These are phyloP conservation scores for Phalaenopsis equestris DNA, from an alignment of 106 monocot genomes.

Conservation along the genomic window DNA sequence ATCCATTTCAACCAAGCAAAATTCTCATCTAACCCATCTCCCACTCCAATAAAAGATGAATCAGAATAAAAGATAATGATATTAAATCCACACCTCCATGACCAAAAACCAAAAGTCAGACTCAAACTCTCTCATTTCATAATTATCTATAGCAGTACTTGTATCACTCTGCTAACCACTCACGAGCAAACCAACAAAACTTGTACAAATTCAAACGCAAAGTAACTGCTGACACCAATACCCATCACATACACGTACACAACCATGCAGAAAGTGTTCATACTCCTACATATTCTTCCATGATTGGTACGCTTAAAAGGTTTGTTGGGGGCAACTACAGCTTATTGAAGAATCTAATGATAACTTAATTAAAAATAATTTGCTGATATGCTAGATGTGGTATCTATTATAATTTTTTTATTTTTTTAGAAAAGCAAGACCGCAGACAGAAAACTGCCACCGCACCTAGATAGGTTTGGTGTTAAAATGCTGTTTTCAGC, in stretches of 20 bases:
- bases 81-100: not conserved
- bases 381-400: too few relatives aligned
- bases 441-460: too few relatives aligned
- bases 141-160: not conserved
- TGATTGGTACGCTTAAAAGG: slow-evolving; percentile 10
- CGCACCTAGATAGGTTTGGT: too few relatives aligned
- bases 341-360: too few relatives aligned
- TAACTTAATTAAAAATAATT: too few relatives aligned
- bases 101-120: not conserved
- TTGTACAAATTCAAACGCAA: not conserved
- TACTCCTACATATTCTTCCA: slow-evolving; percentile 10
- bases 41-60: not conserved
- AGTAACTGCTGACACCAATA: not conserved
- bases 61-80: not conserved
- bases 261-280: not conserved
- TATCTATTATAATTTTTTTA: too few relatives aligned
- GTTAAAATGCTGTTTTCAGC: too few relatives aligned
- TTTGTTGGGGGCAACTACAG: too few relatives aligned
- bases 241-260: not conserved
- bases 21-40: not conserved
- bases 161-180: not conserved
- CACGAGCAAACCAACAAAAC: not conserved
- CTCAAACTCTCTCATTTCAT: not conserved
- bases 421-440: too few relatives aligned
- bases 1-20: not conserved